Base-by-base conservation (phyloP, 371 early-diverging fungal genomes). In the Mucor velutinosus region DNA sequence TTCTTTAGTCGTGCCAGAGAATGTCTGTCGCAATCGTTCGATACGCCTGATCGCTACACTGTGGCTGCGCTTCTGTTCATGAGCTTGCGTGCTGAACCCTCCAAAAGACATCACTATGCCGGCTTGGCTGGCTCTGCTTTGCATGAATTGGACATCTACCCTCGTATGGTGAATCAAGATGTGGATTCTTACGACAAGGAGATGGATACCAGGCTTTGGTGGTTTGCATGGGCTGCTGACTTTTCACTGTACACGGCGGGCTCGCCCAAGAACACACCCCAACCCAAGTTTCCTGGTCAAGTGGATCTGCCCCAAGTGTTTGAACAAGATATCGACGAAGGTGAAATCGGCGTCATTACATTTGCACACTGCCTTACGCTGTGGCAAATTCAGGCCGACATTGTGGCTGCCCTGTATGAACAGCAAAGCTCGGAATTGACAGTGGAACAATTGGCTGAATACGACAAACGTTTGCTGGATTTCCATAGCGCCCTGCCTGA, bases 181-280 rank as follows among this genome's bases (percentile, higher is more conserved):
- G 63, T 64, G 4, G 71, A 71, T 19, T 67, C 63, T 17, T 74
- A 65, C 35, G 65, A 76, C 19, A 74, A 74, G 47, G 79, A 79
- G 59, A 66, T 76, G 70, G 79, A 79, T 27, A 79, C 79, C 25
- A 58, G 79, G 6, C 69, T 79, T 5, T 79, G 79, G 79, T 79
- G 79, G 79, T 76, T 56, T 66, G 73, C 67, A 4, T 79, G 79
- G 79, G 68, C 74, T 19, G 61, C 65, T 32, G 76, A 76, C 49
- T 79, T 79, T 56, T 74, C 64, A 5, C 55, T 74, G 4, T 74
- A 68, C 55, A 69, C 79, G 17, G 67, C 75, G 11, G 79, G 79
- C 17, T 60, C 64, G 4, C 71, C 66, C 27, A 67, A 70, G n/a
- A 74, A 72, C 21, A 76, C 70, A 17, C 74, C 76, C 1, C 74